Percentiles rank a stretch among this genome's conserved stretches.
phyloP scores from a whole-genome alignment of 805 yeast species.

The Lipomyces yamadae region DNA sequence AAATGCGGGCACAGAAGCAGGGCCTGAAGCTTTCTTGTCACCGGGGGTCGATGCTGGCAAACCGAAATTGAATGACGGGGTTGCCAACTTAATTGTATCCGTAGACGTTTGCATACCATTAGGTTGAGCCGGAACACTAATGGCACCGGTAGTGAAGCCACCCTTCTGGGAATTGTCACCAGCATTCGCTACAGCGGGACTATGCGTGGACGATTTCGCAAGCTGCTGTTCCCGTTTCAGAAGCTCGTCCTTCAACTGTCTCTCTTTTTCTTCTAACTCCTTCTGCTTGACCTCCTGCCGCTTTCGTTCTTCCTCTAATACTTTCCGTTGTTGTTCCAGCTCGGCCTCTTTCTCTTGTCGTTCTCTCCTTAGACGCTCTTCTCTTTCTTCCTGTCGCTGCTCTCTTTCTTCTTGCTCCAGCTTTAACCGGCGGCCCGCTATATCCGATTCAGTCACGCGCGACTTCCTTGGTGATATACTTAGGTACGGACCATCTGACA shows the following conservation, averaged over 20 bases:
- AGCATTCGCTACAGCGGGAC: not conserved
- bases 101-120: not conserved
- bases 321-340: constrained; percentile 26
- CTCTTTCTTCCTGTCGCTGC: constrained; percentile 22
- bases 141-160: not conserved
- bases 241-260: constrained; percentile 11
- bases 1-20: not conserved
- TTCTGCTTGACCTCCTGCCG: constrained; percentile 18
- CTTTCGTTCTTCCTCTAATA: constrained; percentile 22
- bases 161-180: not conserved
- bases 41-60: not conserved
- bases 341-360: constrained; percentile 19
- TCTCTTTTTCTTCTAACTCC: constrained; percentile 17
- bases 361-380: constrained; percentile 16
- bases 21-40: not conserved
- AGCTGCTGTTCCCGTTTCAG: constrained; percentile 2
- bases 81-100: not conserved
- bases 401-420: constrained; percentile 23
- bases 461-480: constrained; percentile 17
- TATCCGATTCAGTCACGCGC: constrained; percentile 30
- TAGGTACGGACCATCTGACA: constrained; percentile 6
- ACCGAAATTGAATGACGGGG: not conserved
- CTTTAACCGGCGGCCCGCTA: constrained; percentile 28
- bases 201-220: not conserved
- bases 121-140: not conserved